Percentiles rank a stretch among this genome's conserved stretches.
phyloP scores from a whole-genome alignment of 2,329 filamentous ascomycete genomes.

The Botryotinia convoluta region DNA sequence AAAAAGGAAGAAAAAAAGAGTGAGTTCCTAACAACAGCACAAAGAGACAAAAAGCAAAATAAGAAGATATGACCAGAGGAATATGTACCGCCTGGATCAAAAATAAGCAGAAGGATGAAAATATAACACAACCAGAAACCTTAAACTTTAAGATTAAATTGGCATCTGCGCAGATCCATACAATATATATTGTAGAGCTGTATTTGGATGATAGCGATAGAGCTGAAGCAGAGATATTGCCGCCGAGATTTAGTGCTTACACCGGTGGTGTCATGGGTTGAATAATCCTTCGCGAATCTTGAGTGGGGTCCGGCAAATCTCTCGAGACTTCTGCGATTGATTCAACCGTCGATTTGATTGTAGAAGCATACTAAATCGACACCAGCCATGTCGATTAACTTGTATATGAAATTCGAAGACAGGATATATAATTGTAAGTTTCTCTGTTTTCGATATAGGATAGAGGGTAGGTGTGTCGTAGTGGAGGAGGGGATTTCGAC shows the following conservation, averaged over 20 bases:
- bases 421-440: background rate
- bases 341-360: background rate
- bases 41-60: too few relatives aligned
- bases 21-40: background rate
- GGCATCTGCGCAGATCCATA: background rate
- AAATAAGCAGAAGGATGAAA: conserved; percentile 1
- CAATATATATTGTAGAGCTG: background rate
- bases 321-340: background rate
- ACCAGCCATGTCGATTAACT: background rate
- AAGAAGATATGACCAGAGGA: background rate
- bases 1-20: background rate
- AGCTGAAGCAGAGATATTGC: background rate
- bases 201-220: background rate
- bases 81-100: background rate
- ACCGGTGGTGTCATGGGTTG: background rate
- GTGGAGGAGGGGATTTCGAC: too few relatives aligned
- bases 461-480: too few relatives aligned
- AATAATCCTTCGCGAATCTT: background rate
- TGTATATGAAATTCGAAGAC: too few relatives aligned
- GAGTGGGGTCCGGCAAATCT: background rate
- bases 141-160: background rate
- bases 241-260: background rate
- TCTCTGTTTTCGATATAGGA: background rate
- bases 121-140: background rate
- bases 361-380: background rate